Evolutionary conservation across 2,329 filamentous ascomycete genomes (phyloP).

Genomic region (Aureobasidium sp.): DNA sequence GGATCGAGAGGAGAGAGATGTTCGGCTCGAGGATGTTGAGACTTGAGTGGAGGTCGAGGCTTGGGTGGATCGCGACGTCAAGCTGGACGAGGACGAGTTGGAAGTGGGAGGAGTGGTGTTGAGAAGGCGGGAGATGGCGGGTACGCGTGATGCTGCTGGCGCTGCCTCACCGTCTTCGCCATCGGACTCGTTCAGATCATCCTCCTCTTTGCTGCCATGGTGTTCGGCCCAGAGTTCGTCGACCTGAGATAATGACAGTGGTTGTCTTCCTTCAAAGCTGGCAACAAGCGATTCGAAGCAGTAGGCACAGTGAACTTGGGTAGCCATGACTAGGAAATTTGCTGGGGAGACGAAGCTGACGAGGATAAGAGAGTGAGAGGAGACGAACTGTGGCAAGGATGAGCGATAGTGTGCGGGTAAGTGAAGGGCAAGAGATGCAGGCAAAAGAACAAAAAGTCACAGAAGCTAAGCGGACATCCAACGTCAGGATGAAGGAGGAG

Average conservation of each 20-base stretch:
- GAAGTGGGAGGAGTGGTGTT: constrained; percentile 22
- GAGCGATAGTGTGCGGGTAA: too few relatives aligned
- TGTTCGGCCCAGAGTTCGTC: constrained; percentile 58
- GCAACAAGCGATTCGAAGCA: constrained; percentile 86
- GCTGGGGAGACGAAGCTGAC: background rate
- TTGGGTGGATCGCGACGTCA: constrained; percentile 23
- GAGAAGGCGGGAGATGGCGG: constrained; percentile 40
- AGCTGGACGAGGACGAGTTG: constrained; percentile 26
- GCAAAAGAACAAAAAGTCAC: constrained; percentile 6
- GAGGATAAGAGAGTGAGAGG: too few relatives aligned
- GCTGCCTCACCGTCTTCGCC: constrained; percentile 16
- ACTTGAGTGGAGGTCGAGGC: constrained; percentile 28
- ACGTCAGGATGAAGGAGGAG: background rate
- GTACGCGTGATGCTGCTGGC: constrained; percentile 27
- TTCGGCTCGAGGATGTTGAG: constrained; percentile 43
- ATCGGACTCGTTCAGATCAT: constrained; percentile 23
- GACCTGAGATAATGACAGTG: constrained; percentile 61
- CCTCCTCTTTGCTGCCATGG: constrained; percentile 28
- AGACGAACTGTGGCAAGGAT: background rate
- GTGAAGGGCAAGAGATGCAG: background rate
- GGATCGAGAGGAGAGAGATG: constrained; percentile 34
- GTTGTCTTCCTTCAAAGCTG: constrained; percentile 61
- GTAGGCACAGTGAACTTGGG: constrained; percentile 76
- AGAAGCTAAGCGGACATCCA: too few relatives aligned
- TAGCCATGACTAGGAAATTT: constrained; percentile 78